These are phyloP conservation scores for Acorus gramineus DNA, from an alignment of 106 monocot genomes.

Conservation along the genomic window DNA sequence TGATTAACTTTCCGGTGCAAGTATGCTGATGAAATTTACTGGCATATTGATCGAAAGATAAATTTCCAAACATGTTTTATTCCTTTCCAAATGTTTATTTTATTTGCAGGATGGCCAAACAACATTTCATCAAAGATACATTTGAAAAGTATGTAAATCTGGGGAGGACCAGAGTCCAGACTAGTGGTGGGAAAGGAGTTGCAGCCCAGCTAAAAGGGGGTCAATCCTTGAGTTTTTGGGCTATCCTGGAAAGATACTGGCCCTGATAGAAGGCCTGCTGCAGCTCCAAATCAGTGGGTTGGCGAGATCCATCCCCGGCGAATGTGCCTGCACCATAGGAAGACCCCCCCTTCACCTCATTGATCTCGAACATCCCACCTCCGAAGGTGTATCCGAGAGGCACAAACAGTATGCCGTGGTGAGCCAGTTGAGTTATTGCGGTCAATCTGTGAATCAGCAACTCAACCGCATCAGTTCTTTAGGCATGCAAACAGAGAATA, in stretches of 20 bases:
- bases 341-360: conserved; percentile 5
- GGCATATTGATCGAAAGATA: no score
- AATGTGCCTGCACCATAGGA: conserved; percentile 6
- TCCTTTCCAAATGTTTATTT: no score
- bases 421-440: conserved; percentile 5
- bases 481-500: neutral
- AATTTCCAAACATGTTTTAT: no score
- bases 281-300: conserved; percentile 1
- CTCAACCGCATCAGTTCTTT: no score
- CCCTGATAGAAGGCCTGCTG: conserved; percentile 8
- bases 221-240: conserved; percentile 2
- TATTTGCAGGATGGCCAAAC: no score
- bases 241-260: neutral
- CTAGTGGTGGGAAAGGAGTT: no score
- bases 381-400: conserved; percentile 7
- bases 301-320: conserved; percentile 6
- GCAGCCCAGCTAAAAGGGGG: no score
- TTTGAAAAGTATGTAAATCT: no score
- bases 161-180: no score
- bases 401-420: conserved; percentile 11
- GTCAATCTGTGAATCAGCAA: neutral
- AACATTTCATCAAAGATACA: no score
- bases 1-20: no score
- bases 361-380: conserved; percentile 6
- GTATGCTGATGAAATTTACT: no score